Base-by-base conservation (phyloP, 352 stramenopile species). In the Blastocystis sp. region DNA sequence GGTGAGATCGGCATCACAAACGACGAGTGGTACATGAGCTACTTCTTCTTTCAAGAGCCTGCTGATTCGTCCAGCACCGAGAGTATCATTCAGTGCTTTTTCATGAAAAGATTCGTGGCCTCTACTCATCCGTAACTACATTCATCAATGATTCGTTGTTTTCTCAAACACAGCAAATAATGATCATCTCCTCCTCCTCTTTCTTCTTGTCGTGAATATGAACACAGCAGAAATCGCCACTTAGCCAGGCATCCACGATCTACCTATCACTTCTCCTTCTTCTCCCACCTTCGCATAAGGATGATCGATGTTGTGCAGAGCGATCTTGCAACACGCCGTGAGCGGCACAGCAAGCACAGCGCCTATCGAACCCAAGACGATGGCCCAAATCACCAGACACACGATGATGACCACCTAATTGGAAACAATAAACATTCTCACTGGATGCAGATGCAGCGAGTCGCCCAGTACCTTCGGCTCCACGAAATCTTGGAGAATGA, bases 211-310 rank as follows among this genome's bases (percentile, higher is more conserved):
- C 73, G 23, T 84, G 73, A 68, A 84, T 84, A 45, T 84, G 73
- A 9, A 84, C 73, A 64, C 73, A 84, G 53, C 73, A 84, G 73
- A 84, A 84, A 68, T 84, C 73, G 8, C 73, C 73, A 26, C 43
- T 41, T 2, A 84, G 50, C 73, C 73, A 84, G 1, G 73, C 73
- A n/a, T 84, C 47, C 37, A 84, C 47, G 26, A 84, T 84, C 73
- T 84, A 69, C 50, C 9, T n/a, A 66, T 80, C 53, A 84, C 50
- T 37, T 23, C 34, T 41, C 9, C 13, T 55, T 29, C 47, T 34
- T 18, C 39, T 34, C 47, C 5, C 53, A 84, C 73, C 55, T 84
- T 84, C 9, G 53, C 50, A 45, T 68, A 84, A 8, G 73, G 73
- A 39, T 68, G 53, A 53, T 68, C 53, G 13, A 68, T n/a, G 20